Percentiles rank a stretch among this genome's conserved stretches.
Conservation (phyloP, 2,329 filamentous ascomycete genomes). For the Sclerotinia borealis region DNA sequence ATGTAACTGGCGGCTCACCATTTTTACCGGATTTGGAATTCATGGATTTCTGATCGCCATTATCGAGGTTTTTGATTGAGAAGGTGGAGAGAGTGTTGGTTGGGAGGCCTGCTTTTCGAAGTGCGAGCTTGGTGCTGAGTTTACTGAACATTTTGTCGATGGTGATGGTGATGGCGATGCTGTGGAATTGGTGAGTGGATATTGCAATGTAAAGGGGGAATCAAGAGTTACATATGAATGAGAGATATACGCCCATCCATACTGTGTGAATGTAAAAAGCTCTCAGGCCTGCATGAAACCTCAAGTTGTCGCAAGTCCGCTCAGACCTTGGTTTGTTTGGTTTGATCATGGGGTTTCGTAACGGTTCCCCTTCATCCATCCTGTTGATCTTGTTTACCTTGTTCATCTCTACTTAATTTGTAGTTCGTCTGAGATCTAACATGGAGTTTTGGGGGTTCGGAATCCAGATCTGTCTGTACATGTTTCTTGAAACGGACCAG, state of each 20-base stretch:
- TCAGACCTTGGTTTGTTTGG: background rate
- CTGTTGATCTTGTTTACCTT: background rate
- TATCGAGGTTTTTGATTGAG: constrained; percentile 8
- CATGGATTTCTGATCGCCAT: constrained; percentile 12
- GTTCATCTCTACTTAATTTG: background rate
- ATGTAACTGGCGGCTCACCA: constrained; percentile 14
- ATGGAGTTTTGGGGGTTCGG: background rate
- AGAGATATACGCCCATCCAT: background rate
- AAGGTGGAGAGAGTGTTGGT: constrained; percentile 23
- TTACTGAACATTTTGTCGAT: constrained; percentile 27
- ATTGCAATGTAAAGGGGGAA: background rate
- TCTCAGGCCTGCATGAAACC: constrained; percentile 7
- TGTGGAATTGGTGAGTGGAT: background rate
- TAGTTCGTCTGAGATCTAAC: background rate
- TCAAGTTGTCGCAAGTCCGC: constrained; percentile 4
- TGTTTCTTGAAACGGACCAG: background rate
- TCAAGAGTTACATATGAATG: background rate
- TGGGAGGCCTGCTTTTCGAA: constrained; percentile 30
- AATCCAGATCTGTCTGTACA: background rate
- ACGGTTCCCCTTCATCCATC: background rate
- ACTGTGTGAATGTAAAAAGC: background rate
- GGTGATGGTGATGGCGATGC: background rate
- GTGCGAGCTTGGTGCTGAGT: constrained; percentile 30
- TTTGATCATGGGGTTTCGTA: background rate
- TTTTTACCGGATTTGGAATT: constrained; percentile 16